Base-by-base conservation (phyloP, 768 basidiomycete genomes). In the Nidula microcarpa region DNA sequence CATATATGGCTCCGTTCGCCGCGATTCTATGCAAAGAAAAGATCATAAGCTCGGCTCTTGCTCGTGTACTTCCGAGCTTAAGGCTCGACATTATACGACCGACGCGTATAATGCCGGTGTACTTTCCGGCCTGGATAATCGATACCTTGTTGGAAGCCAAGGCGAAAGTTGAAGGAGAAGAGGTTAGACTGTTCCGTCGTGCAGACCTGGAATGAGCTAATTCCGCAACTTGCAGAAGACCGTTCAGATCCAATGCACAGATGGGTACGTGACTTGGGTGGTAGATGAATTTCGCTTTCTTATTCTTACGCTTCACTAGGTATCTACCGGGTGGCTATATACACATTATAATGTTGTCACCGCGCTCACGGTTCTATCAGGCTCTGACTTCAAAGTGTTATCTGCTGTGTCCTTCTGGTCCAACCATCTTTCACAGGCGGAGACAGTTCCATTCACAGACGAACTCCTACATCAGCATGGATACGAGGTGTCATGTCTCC, bases 71-170 rank as follows among this genome's bases (percentile, higher is more conserved):
- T 32, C 74, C 76, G 2, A 62, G 59, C 18, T 61, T 72, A 33
- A 73, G 73, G 4, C 69, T 73, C 55, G 63, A 68, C 41, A 67
- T 73, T 47, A 55, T 77, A 4, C 72, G 60, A 47, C 84, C 85
- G 18, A 62, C 66, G 10, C 75, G 73, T 18, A 71, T 82, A 23
- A 67, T 74, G 45, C 76, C 84, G 6, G 65, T 83, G 2, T 88
- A 86, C 61, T 79, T 84, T 49, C 86, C 86, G 3, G 76, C 73
- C 9, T 88, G 86, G 86, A 69, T 82, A 33, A 65, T 86, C 33
- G 80, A 82, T 57, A 80, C 74, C 7, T 79, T 84, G 61, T 59
- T 82, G 14, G 68, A 77, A 57, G 75, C 67, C 8, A 68, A 68
- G 57, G 68, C 65, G 56, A 51, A 62, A 49, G 46, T 62, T 17